A percentile compares a stretch with the other conserved stretches of the same genome.
These are phyloP conservation scores for Aspergillus haitiensis DNA, from an alignment of 495 filamentous ascomycete genomes.

Conservation along the genomic window DNA sequence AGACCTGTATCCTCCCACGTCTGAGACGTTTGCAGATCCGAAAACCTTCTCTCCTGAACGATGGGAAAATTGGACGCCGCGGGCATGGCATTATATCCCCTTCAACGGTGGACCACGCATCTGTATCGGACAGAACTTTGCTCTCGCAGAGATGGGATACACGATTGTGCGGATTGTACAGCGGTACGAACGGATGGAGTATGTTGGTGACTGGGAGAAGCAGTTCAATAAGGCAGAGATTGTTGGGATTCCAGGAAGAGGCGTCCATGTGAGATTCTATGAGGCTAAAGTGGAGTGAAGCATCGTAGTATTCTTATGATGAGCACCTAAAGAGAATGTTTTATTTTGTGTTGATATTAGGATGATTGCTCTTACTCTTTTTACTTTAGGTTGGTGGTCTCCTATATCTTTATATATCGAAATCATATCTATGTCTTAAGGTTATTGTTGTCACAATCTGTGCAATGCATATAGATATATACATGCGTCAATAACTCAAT, in stretches of 20 bases:
- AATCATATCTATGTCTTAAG: too few species aligned
- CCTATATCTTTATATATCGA: too few species aligned
- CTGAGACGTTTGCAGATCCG: slow-evolving; percentile 13
- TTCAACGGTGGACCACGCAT: slow-evolving; percentile 16
- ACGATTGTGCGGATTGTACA: slow-evolving; percentile 15
- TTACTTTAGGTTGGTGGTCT: neutral
- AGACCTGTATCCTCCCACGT: slow-evolving; percentile 11
- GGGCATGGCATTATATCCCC: slow-evolving; percentile 9
- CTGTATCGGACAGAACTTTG: slow-evolving; percentile 19
- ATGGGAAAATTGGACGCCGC: slow-evolving; percentile 9
- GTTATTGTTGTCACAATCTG: too few species aligned
- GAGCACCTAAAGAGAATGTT: neutral
- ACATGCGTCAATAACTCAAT: too few species aligned
- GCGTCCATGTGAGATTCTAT: slow-evolving; percentile 8
- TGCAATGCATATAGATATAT: too few species aligned
- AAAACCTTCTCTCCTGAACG: slow-evolving; percentile 9
- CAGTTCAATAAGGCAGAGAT: slow-evolving; percentile 14
- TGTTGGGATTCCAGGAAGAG: slow-evolving; percentile 6
- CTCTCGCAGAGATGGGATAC: slow-evolving; percentile 16
- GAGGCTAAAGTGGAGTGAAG: slow-evolving; percentile 1
- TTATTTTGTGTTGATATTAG: neutral
- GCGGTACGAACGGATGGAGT: slow-evolving; percentile 12
- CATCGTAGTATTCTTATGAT: neutral
- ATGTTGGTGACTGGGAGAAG: slow-evolving; percentile 11
- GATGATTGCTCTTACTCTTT: neutral